A percentile compares a stretch with the other conserved stretches of the same genome.
Conservation (phyloP, 805 yeast species). For the Millerago galiae region DNA sequence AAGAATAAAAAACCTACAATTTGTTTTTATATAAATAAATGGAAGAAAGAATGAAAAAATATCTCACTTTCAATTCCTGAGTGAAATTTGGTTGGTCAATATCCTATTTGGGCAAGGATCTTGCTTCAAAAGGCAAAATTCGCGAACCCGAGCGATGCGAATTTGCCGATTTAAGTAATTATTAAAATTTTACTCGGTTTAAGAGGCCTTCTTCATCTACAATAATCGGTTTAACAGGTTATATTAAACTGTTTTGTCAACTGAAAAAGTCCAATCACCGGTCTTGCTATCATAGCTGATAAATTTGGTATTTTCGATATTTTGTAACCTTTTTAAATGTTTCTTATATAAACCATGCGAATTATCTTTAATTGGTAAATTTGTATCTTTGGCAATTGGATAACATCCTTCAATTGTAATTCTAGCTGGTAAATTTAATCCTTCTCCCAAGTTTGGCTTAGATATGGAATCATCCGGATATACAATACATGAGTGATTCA, state of each 20-base stretch:
- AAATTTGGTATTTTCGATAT: conserved; percentile 54
- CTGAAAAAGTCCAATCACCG: conserved; percentile 64
- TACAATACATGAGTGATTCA: conserved; percentile 51
- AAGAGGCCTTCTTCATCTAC: too few relatives aligned
- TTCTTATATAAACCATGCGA: conserved; percentile 62
- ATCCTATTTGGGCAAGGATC: conserved; percentile 1
- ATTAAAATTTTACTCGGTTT: too few relatives aligned
- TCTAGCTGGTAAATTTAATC: conserved; percentile 70
- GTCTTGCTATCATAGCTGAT: conserved; percentile 69
- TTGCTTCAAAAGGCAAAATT: neutral
- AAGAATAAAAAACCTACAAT: neutral
- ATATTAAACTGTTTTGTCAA: conserved; percentile 25
- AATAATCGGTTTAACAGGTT: neutral
- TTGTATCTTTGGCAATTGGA: conserved; percentile 69
- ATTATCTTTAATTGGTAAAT: conserved; percentile 70
- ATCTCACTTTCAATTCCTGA: neutral
- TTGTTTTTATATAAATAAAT: neutral
- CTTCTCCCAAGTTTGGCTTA: conserved; percentile 69
- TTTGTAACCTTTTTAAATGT: conserved; percentile 64
- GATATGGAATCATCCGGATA: conserved; percentile 57
- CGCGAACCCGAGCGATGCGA: conserved; percentile 2
- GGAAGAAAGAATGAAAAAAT: neutral
- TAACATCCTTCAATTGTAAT: conserved; percentile 74
- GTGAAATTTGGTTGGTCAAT: neutral
- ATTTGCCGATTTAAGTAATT: conserved; percentile 5